Conservation (phyloP, 2,329 filamentous ascomycete species). For the Leptographium galeiforme region DNA sequence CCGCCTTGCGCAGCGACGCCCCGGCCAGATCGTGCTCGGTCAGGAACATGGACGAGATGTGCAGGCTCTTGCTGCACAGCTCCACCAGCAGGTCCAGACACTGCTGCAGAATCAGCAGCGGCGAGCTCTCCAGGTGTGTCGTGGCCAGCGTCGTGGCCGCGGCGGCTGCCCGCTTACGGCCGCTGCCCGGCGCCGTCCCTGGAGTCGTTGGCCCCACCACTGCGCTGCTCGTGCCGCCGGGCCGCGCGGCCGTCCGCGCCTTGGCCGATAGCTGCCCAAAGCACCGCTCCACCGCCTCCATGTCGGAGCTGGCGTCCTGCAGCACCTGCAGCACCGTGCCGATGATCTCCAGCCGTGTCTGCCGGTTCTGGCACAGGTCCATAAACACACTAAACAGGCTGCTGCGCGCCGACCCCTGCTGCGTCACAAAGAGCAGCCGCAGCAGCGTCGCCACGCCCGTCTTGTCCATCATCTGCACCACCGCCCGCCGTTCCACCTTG, state of each 20-base stretch:
- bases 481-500: constrained; percentile 51
- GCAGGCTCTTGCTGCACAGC: constrained; percentile 70
- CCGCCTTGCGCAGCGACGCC: constrained; percentile 62
- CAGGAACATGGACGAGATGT: constrained; percentile 83
- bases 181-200: constrained; percentile 35
- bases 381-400: constrained; percentile 79
- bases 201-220: constrained; percentile 56
- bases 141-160: constrained; percentile 52
- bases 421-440: constrained; percentile 95
- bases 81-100: constrained; percentile 78
- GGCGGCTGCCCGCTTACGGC: not conserved
- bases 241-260: constrained; percentile 56
- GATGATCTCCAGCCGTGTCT: constrained; percentile 87
- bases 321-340: constrained; percentile 85
- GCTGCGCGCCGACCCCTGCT: constrained; percentile 72
- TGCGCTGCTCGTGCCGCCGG: not conserved
- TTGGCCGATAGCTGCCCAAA: constrained; percentile 86
- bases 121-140: constrained; percentile 77
- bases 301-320: constrained; percentile 88
- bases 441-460: constrained; percentile 88
- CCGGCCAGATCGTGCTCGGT: constrained; percentile 76
- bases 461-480: constrained; percentile 95
- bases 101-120: constrained; percentile 89
- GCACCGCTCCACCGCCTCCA: constrained; percentile 86
- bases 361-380: constrained; percentile 90